A percentile compares a stretch with the other conserved stretches of the same genome.
Conservation (phyloP, 306 rosid genomes). For the Oxytropis ochrocephala region DNA sequence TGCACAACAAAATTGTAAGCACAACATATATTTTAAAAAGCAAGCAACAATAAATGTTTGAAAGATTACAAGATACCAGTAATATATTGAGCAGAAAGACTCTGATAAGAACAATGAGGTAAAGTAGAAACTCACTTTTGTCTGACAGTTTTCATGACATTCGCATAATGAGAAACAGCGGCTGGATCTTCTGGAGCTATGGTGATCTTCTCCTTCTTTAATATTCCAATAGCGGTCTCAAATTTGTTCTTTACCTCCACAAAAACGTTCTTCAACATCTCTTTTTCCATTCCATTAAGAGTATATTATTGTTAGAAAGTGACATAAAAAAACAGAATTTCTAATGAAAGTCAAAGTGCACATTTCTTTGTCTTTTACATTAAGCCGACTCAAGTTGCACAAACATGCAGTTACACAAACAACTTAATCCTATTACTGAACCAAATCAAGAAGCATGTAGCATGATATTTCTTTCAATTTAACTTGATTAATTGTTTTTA, state of each 20-base stretch:
- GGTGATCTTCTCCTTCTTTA: constrained; percentile 85
- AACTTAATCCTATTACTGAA: background rate
- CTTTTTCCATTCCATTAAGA: constrained; percentile 37
- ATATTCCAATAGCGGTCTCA: constrained; percentile 65
- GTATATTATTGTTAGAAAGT: constrained; percentile 23
- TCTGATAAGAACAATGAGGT: background rate
- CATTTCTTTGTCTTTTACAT: background rate
- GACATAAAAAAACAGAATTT: background rate
- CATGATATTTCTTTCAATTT: background rate
- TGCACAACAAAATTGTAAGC: constrained; percentile 11
- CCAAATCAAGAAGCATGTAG: background rate
- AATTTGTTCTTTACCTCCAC: constrained; percentile 75
- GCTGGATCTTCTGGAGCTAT: constrained; percentile 82
- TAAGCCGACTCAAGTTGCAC: background rate
- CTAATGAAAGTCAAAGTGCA: background rate
- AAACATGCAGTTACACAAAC: background rate
- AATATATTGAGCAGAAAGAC: background rate
- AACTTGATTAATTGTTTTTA: background rate
- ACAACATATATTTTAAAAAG: background rate
- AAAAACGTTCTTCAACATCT: constrained; percentile 80
- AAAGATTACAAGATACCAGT: background rate
- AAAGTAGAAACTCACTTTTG: constrained; percentile 63
- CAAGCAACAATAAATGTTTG: background rate
- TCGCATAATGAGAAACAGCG: constrained; percentile 77
- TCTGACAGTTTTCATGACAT: constrained; percentile 79